Base-by-base conservation (phyloP, 176 grass and related monocot genomes). In the Oropetium thomaeum region DNA sequence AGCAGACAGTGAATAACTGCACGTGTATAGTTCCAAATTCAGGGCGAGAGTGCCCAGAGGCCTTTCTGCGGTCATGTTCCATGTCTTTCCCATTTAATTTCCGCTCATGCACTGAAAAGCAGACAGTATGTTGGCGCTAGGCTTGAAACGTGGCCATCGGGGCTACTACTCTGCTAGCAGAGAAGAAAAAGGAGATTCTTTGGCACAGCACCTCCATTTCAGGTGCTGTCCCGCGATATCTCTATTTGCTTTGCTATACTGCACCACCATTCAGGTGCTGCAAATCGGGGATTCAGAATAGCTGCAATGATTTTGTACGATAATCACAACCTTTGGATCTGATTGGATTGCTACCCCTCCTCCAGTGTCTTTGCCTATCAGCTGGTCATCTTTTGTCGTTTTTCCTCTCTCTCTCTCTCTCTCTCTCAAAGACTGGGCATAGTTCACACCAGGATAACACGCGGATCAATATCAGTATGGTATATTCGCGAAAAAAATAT, bases 1-100 rank as follows among this genome's bases (percentile, higher is more conserved):
- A 7, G 52, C 47, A 54, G 85, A 87, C 68, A 14, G 27, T 19
- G 85, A 82, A n/a, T n/a, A n/a, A 82, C 67, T 53, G 79, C 74
- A 82, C 58, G 78, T 27, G 23, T 1, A 14, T 8, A 53, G 11
- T 16, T 59, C 61, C 33, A 41, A 64, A 45, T 26, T 7, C 29
- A 37, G 28, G 33, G 53, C 59, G 48, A 65, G 10, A 65, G 10
- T 22, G 77, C 70, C 3, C 33, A 27, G 77, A 27, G 77, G 65
- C 5, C 27, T 70, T 2, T 25, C 43, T 53, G 79, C 58, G 26
- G 53, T 83, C 74, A 62, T 51, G 52, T 53, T 74, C 4, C n/a
- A 9, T 22, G 6, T 20, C 61, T 44, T 66, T 77, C 2, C 23
- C 31, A n/a, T n/a, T n/a, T n/a, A n/a, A n/a, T 35, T 82, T 87